These are phyloP conservation scores for Hericium coralloides DNA, from an alignment of 768 basidiomycete species.

Conservation along the genomic window DNA sequence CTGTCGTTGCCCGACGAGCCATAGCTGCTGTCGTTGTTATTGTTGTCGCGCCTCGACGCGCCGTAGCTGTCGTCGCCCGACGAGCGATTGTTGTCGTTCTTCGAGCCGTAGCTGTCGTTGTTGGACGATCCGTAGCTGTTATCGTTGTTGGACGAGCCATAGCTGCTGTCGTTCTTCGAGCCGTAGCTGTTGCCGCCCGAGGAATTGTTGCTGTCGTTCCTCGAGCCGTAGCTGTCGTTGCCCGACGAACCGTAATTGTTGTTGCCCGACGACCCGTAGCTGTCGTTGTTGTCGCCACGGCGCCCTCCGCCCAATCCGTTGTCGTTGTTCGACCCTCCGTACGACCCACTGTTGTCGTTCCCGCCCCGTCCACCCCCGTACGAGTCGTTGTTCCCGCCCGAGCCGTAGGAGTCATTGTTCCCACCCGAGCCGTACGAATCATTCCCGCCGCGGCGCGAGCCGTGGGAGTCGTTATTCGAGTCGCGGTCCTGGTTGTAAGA, in stretches of 20 bases:
- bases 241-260: constrained; percentile 19
- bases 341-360: constrained; percentile 3
- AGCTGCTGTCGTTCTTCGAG: constrained; percentile 1
- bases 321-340: background rate
- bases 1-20: constrained; percentile 22
- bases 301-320: background rate
- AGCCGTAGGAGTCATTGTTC: background rate
- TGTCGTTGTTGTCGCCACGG: constrained; percentile 1
- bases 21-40: constrained; percentile 5
- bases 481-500: background rate
- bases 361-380: constrained; percentile 1
- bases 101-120: constrained; percentile 4
- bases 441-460: background rate
- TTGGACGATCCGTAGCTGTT: constrained; percentile 4
- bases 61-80: background rate
- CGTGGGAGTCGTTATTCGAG: background rate
- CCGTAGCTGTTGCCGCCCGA: constrained; percentile 5
- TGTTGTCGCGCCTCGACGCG: constrained; percentile 1
- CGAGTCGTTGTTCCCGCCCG: constrained; percentile 4
- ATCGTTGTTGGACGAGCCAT: constrained; percentile 7
- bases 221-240: constrained; percentile 9
- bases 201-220: constrained; percentile 5
- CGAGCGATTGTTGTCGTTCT: constrained; percentile 6
- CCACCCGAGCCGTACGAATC: background rate
- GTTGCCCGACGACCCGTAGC: background rate